Base-by-base conservation (phyloP, 2,329 filamentous ascomycete species). In the Huntiella omanensis region DNA sequence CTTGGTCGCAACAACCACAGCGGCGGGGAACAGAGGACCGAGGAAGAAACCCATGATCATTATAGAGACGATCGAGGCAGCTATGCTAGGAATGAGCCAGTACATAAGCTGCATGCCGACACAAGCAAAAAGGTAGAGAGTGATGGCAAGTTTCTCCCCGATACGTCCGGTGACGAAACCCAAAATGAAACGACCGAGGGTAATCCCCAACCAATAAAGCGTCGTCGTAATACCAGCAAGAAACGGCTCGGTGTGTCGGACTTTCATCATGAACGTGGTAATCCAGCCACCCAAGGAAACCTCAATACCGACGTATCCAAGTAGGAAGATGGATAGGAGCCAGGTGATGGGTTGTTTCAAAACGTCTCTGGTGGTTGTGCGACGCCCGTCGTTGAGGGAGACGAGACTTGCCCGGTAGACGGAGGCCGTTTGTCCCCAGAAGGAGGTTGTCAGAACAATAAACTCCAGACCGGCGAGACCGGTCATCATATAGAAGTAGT, bases 151-250 rank as follows among this genome's bases (percentile, higher is more conserved):
- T 57, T 80, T 83, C 62, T 88, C 84, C 0, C 83, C 83, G 13
- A 84, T 64, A 2, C 69, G 64, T 2, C 78, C 77, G 1, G 84
- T 92, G 3, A 87, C 65, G 53, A 92, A 91, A 0, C 83, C 83
- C 12, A 92, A 61, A 0, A 77, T 58, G 2, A 91, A 64, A 1
- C 85, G 67, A 0, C 85, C 84, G 0, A 84, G 59, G 0, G 83
- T 87, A 52, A 92, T 68, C 0, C 84, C 85, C 38, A 84, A 70
- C 85, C 85, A 93, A 62, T 88, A 92, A 0, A 83, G 78, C 0
- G 83, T 88, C 0, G 77, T 78, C 0, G 75, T 76, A 63, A 91
- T 74, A 2, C 84, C 84, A 33, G 80, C 77, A 2, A 76, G 69
- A 55, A 91, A 88, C 0, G 75, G 64, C 17, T 66, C 69, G 3